A percentile compares a stretch with the other conserved stretches of the same genome.
phyloP scores from a whole-genome alignment of 257 asterid species.

The Jacaranda copaia region DNA sequence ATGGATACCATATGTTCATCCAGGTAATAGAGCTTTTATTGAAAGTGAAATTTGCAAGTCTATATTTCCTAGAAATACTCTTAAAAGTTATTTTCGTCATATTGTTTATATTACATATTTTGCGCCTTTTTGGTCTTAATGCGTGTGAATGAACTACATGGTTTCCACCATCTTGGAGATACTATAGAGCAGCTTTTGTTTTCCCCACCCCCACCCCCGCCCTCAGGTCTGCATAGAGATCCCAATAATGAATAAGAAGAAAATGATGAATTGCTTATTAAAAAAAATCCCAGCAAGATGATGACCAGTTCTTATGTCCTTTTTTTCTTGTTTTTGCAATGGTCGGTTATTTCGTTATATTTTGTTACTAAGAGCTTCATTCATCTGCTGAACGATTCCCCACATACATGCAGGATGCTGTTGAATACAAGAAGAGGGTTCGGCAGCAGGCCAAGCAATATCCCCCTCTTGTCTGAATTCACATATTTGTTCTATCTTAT shows the following conservation, averaged over 20 bases:
- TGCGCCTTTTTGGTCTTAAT: background rate
- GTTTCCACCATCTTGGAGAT: too few relatives aligned
- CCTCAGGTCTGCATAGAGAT: too few relatives aligned
- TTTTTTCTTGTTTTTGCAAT: background rate
- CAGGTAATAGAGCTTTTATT: constrained; percentile 45
- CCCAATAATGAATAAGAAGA: background rate
- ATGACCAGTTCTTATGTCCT: background rate
- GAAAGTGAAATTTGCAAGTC: background rate
- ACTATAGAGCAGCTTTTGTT: too few relatives aligned
- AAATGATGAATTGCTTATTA: background rate
- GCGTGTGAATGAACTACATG: background rate
- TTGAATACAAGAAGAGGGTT: constrained; percentile 47
- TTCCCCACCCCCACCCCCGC: too few relatives aligned
- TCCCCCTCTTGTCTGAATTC: constrained; percentile 35
- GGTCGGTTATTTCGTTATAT: background rate
- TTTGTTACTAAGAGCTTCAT: background rate
- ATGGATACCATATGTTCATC: constrained; percentile 64
- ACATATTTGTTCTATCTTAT: background rate
- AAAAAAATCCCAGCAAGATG: too few relatives aligned
- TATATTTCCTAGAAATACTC: background rate
- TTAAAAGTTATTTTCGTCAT: background rate
- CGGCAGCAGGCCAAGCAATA: constrained; percentile 48
- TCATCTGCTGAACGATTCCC: background rate
- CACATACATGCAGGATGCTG: constrained; percentile 35
- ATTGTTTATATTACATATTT: background rate